A percentile compares a stretch with the other conserved stretches of the same genome.
Conservation (phyloP, 768 basidiomycete species). For the Auricularia sp. region DNA sequence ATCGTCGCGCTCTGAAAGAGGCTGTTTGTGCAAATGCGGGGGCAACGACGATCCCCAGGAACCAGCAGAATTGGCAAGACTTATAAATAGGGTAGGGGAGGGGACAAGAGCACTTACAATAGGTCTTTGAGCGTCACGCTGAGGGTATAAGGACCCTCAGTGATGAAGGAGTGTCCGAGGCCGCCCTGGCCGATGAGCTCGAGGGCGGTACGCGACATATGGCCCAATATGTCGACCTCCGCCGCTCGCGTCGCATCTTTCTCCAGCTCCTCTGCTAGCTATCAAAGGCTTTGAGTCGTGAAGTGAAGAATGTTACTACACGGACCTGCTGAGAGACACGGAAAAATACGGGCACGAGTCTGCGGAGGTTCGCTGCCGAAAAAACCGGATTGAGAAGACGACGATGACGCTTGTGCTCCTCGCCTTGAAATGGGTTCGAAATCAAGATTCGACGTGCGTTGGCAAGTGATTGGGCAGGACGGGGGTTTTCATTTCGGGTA, state of each 20-base stretch:
- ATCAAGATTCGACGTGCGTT: background rate
- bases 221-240: background rate
- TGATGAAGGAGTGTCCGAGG: background rate
- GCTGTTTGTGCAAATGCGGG: background rate
- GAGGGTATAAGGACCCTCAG: background rate
- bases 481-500: background rate
- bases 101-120: background rate
- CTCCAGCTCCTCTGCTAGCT: background rate
- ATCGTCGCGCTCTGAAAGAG: no score
- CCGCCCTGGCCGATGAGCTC: background rate
- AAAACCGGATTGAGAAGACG: slow-evolving; percentile 6
- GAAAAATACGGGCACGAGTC: slow-evolving; percentile 4
- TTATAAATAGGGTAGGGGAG: background rate
- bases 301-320: background rate
- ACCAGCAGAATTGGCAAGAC: background rate
- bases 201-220: background rate
- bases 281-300: no score
- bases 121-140: background rate
- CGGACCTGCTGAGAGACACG: slow-evolving; percentile 1
- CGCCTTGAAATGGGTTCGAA: background rate
- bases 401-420: slow-evolving; percentile 4
- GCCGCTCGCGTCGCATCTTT: background rate
- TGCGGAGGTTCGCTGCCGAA: background rate
- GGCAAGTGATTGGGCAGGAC: no score
- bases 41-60: background rate